Evolutionary conservation across 1,284 basidiomycete genomes (phyloP), one percentile per base, ranked within the genome.

Genomic region (Tilletia setariae): DNA sequence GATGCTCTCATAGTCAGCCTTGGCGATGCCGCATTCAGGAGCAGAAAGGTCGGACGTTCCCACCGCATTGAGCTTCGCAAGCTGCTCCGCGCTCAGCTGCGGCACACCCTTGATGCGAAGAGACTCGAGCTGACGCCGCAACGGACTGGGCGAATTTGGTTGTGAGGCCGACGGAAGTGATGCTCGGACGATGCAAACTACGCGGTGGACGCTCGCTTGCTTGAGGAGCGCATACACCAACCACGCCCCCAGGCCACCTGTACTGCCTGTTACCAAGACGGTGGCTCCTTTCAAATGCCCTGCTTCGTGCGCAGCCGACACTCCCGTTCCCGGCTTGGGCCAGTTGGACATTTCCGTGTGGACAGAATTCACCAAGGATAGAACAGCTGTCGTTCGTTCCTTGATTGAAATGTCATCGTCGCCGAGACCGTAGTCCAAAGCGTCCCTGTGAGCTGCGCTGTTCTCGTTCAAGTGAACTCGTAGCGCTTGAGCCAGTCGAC

Each of bases 41-140:
- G 53, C 53, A 9, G 53, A 59, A 16, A 59, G 53, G 19, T 59
- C 53, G n/a, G 53, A 59, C 23, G 28, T 59, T 15, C 56, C 56
- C 16, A 61, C 15, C 9, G 35, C 56, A 8, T 15, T 16, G 56
- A 61, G 56, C 13, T 21, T 25, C 19, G 56, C 28, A 7, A 25
- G 23, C 19, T 35, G 28, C 13, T 32, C 25, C 23, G 53, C 3
- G n/a, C n/a, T 23, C 6, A 59, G 53, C 2, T 23, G 15, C 15
- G 53, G 53, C 11, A 59, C 53, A 9, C 53, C 53, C 23, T 59
- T 59, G 53, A 9, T 23, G 23, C 53, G 16, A 8, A 59, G n/a
- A 4, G 53, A 23, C 3, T 16, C 23, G 28, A 59, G 53, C 19
- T 59, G 53, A 30, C 53, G 53, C 28, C n/a, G n/a, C n/a, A 49